Evolutionary conservation across 2,329 filamentous ascomycete species (phyloP).

Genomic region (Aotearoamyces nothofagi): DNA sequence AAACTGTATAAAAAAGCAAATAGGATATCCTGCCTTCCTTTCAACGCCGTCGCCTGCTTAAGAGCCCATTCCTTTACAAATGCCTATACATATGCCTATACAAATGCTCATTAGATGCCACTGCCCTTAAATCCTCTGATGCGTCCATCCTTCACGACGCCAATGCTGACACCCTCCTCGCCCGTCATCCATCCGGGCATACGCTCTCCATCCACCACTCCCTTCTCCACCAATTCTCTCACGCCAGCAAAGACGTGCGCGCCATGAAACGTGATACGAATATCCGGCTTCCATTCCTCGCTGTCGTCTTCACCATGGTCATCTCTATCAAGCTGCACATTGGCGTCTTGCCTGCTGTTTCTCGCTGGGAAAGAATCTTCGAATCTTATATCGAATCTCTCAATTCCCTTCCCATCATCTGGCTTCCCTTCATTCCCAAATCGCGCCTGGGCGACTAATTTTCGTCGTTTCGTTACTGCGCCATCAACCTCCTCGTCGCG

Average conservation of each 20-base stretch:
- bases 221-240: conserved; percentile 60
- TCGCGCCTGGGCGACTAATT: conserved; percentile 45
- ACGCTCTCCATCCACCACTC: conserved; percentile 56
- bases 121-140: conserved; percentile 44
- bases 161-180: conserved; percentile 65
- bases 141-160: conserved; percentile 50
- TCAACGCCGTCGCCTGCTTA: no score
- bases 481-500: conserved; percentile 16
- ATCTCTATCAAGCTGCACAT: conserved; percentile 11
- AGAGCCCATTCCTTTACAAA: no score
- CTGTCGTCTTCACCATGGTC: conserved; percentile 17
- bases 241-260: conserved; percentile 70
- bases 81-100: no score
- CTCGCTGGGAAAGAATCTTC: conserved; percentile 37
- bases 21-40: no score
- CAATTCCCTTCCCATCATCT: conserved; percentile 44
- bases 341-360: conserved; percentile 10
- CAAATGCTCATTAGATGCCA: conserved; percentile 33
- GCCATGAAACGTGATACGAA: conserved; percentile 58
- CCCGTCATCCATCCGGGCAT: conserved; percentile 91
- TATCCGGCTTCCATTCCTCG: conserved; percentile 36
- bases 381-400: conserved; percentile 42
- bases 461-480: conserved; percentile 38
- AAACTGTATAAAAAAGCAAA: no score
- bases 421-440: conserved; percentile 48